A percentile compares a stretch with the other conserved stretches of the same genome.
Conservation (phyloP, 495 filamentous ascomycete species). For the Penicillium salamii region DNA sequence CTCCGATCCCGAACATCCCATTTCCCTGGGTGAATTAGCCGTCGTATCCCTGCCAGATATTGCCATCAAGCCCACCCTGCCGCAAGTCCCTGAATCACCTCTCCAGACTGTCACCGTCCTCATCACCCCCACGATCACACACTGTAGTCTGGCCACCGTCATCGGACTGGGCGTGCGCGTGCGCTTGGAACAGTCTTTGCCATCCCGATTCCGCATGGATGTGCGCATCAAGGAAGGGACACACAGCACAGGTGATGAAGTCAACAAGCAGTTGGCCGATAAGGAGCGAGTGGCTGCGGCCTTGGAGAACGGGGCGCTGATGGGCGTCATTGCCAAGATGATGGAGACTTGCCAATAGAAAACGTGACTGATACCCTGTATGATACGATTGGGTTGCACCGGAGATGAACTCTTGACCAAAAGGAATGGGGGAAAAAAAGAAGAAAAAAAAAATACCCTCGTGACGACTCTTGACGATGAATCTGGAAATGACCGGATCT, state of each 20-base stretch:
- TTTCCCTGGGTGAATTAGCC: conserved; percentile 86
- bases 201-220: conserved; percentile 89
- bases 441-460: background rate
- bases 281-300: conserved; percentile 96
- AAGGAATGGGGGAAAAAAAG: too few species aligned
- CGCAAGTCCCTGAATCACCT: conserved; percentile 40
- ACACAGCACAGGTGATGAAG: conserved; percentile 90
- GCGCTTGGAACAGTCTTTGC: conserved; percentile 83
- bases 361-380: background rate
- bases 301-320: conserved; percentile 86
- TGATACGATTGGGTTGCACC: background rate
- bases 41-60: conserved; percentile 95
- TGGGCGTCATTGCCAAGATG: conserved; percentile 89
- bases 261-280: conserved; percentile 93
- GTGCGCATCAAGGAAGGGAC: conserved; percentile 93
- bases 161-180: conserved; percentile 94
- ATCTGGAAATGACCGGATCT: conserved; percentile 2
- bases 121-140: conserved; percentile 97
- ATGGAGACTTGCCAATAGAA: conserved; percentile 70
- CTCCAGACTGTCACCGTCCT: conserved; percentile 51
- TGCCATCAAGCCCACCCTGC: conserved; percentile 63
- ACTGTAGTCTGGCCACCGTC: conserved; percentile 93
- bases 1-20: conserved; percentile 92
- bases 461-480: conserved; percentile 4
- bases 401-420: too few species aligned